A percentile compares a stretch with the other conserved stretches of the same genome.
phyloP scores from a whole-genome alignment of 306 rosid species.

The Trifolium subterraneum region DNA sequence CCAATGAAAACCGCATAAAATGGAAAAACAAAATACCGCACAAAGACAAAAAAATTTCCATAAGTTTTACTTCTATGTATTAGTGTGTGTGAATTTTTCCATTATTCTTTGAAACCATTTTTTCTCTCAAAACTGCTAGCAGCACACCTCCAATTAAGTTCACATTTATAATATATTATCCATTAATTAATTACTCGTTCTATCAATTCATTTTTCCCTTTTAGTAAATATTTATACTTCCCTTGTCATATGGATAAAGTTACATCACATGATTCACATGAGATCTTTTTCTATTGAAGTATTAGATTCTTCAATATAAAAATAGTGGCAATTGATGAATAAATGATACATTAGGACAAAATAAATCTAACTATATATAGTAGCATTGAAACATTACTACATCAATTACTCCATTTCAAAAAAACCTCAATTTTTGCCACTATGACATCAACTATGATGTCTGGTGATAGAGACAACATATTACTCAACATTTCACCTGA shows the following conservation, averaged over 20 bases:
- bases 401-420: background rate
- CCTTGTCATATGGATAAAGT: conserved; percentile 37
- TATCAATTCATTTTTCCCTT: background rate
- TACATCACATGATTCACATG: conserved; percentile 1
- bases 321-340: background rate
- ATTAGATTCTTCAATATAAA: background rate
- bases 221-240: conserved; percentile 23
- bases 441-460: background rate
- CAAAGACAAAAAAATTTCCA: too few species aligned
- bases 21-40: too few species aligned
- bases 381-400: background rate
- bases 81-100: too few species aligned
- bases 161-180: too few species aligned
- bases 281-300: conserved; percentile 5
- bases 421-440: background rate
- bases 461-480: background rate
- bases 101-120: too few species aligned
- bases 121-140: too few species aligned
- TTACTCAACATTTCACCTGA: background rate
- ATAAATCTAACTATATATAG: too few species aligned
- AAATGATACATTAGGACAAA: background rate
- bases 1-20: too few species aligned
- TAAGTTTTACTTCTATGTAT: too few species aligned
- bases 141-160: too few species aligned
- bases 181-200: background rate